Conservation (phyloP, 2,329 filamentous ascomycete genomes). For the Talaromyces funiculosus region DNA sequence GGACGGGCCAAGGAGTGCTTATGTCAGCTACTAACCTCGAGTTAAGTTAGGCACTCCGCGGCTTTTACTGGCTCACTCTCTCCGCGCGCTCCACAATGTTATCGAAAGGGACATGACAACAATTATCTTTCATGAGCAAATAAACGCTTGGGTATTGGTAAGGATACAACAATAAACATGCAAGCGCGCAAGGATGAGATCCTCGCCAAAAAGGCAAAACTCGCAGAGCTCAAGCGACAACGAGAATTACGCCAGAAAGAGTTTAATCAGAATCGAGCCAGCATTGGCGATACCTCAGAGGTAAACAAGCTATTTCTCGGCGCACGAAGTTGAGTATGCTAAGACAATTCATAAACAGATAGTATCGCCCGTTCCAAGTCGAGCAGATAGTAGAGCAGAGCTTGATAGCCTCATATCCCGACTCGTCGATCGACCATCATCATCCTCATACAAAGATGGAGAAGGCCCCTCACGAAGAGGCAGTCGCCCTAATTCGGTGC, state of each 20-base stretch:
- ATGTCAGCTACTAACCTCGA: slow-evolving; percentile 28
- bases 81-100: slow-evolving; percentile 4
- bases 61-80: background rate
- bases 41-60: slow-evolving; percentile 15
- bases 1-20: slow-evolving; percentile 23
- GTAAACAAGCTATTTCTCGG: slow-evolving; percentile 45
- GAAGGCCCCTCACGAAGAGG: slow-evolving; percentile 46
- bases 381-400: slow-evolving; percentile 60
- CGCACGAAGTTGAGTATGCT: background rate
- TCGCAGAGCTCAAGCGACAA: slow-evolving; percentile 91
- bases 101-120: background rate
- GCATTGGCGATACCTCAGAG: slow-evolving; percentile 63
- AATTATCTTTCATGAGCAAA: background rate
- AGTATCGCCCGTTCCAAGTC: slow-evolving; percentile 63
- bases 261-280: slow-evolving; percentile 63
- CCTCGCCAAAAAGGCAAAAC: slow-evolving; percentile 90
- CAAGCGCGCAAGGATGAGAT: slow-evolving; percentile 91
- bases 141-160: background rate
- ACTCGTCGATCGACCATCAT: slow-evolving; percentile 70
- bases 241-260: slow-evolving; percentile 77
- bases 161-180: slow-evolving; percentile 22
- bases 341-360: slow-evolving; percentile 41
- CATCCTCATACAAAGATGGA: slow-evolving; percentile 56
- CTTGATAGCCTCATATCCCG: slow-evolving; percentile 82
- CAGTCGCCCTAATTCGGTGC: slow-evolving; percentile 78